Base-by-base conservation (phyloP, 2,329 filamentous ascomycete species). In the Dothistroma septosporum region DNA sequence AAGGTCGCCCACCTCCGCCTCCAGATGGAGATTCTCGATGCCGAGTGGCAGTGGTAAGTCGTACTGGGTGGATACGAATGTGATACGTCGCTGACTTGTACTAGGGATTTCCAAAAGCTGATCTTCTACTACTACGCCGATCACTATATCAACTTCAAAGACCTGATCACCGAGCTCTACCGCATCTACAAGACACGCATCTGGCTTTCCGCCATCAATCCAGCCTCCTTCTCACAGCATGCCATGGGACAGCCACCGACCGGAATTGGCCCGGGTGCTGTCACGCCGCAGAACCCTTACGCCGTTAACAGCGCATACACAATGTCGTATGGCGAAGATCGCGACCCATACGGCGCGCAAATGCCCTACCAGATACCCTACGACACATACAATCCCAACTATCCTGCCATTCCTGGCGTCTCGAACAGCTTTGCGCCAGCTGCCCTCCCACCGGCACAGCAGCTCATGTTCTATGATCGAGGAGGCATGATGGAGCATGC, bases 81-180 rank as follows among this genome's bases (percentile, higher is more conserved):
- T n/a, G 41, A n/a, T n/a, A 44, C n/a, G 4, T 44, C 14, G 11
- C 32, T 50, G 12, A 50, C 21, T 19, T 35, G 41, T 54, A 64
- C 59, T 69, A 97, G 93, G 87, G 94, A 99, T 75, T 97, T 92
- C 87, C 96, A 97, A 78, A 99, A 99, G 75, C 80, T 99, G 59
- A 99, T 95, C 0, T 97, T 97, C 77, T 99, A 97, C 79, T 99
- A 97, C 78, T 99, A 97, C 74, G 93, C 94, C 57, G 92, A 97
- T 72, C 87, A 91, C 0, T 99, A 99, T 75, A 96, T 99, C 81
- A 97, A 97, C 78, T 99, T 99, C 83, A 99, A 99, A 75, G 91
- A 91, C 1, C 85, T 99, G 16, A 94, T 99, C 57, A 96, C 92
- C 0, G 94, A 99, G 73, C 82, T 99, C 12, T 99, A 97, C 84